These are phyloP conservation scores for Yamadazyma membranifaciens DNA, from an alignment of 1,139 yeast species.

Conservation along the genomic window DNA sequence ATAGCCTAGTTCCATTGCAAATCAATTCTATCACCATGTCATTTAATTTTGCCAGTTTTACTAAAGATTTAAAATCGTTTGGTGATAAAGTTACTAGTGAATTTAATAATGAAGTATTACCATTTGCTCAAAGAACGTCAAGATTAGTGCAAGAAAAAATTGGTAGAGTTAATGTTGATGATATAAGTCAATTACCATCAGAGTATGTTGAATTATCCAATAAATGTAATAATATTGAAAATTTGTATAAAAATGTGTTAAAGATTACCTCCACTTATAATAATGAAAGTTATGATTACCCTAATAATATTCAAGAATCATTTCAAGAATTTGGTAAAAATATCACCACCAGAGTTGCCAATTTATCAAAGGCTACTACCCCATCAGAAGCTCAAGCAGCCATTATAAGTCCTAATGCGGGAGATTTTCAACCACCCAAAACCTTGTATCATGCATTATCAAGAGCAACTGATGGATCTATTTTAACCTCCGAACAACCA, in stretches of 20 bases:
- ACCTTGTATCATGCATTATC: slow-evolving; percentile 83
- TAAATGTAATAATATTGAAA: slow-evolving; percentile 72
- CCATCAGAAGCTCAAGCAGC: slow-evolving; percentile 86
- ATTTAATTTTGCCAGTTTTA: slow-evolving; percentile 43
- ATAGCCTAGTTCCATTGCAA: not conserved
- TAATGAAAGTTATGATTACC: slow-evolving; percentile 81
- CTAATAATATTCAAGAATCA: slow-evolving; percentile 73
- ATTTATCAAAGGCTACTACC: slow-evolving; percentile 70
- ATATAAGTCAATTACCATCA: slow-evolving; percentile 76
- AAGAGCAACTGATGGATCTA: slow-evolving; percentile 64
- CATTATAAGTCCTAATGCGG: slow-evolving; percentile 53
- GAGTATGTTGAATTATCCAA: slow-evolving; percentile 76
- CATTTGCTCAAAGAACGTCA: slow-evolving; percentile 79
- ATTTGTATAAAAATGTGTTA: slow-evolving; percentile 69
- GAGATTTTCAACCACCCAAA: slow-evolving; percentile 66
- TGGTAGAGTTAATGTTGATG: slow-evolving; percentile 69
- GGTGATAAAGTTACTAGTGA: slow-evolving; percentile 41
- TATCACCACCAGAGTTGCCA: slow-evolving; percentile 63
- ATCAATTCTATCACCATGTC: slow-evolving; percentile 29
- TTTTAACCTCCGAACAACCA: slow-evolving; percentile 48
- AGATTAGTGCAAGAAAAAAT: slow-evolving; percentile 76
- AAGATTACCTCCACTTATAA: slow-evolving; percentile 72
- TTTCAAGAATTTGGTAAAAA: slow-evolving; percentile 71
- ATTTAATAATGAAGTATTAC: slow-evolving; percentile 48
- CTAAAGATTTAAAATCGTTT: slow-evolving; percentile 40